Conservation (phyloP, 2,329 filamentous ascomycete species). For the Ophiocordyceps robertsii region DNA sequence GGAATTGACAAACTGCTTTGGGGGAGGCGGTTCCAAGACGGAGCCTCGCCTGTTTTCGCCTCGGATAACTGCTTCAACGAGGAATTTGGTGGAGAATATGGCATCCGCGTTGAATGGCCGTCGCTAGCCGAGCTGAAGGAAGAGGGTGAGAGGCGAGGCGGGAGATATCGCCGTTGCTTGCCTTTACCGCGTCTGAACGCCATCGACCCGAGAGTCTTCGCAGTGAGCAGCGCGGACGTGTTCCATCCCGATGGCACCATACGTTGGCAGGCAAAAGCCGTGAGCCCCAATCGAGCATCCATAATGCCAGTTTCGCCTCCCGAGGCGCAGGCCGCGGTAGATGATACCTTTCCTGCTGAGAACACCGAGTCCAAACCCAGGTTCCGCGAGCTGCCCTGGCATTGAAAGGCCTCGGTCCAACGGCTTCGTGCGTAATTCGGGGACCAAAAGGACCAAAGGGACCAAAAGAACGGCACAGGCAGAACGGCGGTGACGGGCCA, state of each 20-base stretch:
- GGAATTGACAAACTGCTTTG: slow-evolving; percentile 10
- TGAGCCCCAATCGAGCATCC: slow-evolving; percentile 9
- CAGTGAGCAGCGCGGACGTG: slow-evolving; percentile 3
- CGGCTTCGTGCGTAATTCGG: background rate
- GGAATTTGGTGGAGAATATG: slow-evolving; percentile 3
- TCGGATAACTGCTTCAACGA: slow-evolving; percentile 19
- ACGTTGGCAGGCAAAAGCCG: slow-evolving; percentile 12
- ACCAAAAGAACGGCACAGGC: too few species aligned
- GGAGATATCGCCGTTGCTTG: slow-evolving; percentile 13
- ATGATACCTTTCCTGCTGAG: background rate
- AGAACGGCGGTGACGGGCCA: too few species aligned
- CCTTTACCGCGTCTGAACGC: slow-evolving; percentile 17
- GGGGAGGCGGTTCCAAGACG: slow-evolving; percentile 14
- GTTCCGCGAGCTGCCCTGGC: background rate
- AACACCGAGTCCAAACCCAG: background rate
- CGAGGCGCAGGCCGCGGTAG: background rate
- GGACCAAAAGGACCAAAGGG: background rate
- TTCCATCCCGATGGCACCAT: slow-evolving; percentile 11
- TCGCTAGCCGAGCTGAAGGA: slow-evolving; percentile 21
- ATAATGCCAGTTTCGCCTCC: slow-evolving; percentile 8
- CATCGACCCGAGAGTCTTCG: slow-evolving; percentile 3
- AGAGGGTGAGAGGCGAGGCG: slow-evolving; percentile 16
- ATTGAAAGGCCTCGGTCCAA: background rate
- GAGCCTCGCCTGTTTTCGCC: slow-evolving; percentile 19
- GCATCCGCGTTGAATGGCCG: slow-evolving; percentile 17